A percentile compares a stretch with the other conserved stretches of the same genome.
Conservation (phyloP, 169 alveolate species). For the Toxoplasma gondii region DNA sequence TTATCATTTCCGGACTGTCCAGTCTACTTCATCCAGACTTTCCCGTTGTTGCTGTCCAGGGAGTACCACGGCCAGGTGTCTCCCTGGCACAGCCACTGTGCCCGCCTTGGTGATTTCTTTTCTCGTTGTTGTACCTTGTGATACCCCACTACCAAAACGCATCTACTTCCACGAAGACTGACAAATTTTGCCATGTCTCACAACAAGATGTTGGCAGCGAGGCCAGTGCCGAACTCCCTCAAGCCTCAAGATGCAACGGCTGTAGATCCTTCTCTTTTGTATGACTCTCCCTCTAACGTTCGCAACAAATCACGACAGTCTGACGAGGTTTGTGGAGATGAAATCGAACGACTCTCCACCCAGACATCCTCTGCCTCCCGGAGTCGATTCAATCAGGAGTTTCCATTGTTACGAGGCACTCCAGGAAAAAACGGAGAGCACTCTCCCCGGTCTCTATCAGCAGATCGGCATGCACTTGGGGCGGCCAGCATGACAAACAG, state of each 20-base stretch:
- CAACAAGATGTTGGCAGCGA: background rate
- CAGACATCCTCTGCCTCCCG: background rate
- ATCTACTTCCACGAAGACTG: too few species aligned
- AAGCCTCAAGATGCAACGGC: background rate
- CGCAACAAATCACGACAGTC: background rate
- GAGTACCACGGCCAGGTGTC: too few species aligned
- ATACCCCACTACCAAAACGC: too few species aligned
- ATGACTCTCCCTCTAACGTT: slow-evolving; percentile 35
- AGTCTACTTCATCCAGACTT: too few species aligned
- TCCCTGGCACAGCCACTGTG: too few species aligned
- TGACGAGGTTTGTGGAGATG: background rate
- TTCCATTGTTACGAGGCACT: background rate
- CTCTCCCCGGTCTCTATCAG: slow-evolving; percentile 21
- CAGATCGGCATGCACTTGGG: background rate
- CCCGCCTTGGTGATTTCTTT: too few species aligned
- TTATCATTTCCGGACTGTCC: too few species aligned
- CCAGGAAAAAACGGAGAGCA: background rate
- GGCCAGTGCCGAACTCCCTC: background rate
- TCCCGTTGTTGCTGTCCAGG: too few species aligned
- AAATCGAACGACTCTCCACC: background rate
- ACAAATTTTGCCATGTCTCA: background rate
- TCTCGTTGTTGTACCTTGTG: too few species aligned
- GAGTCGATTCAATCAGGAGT: background rate
- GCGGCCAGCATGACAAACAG: background rate
- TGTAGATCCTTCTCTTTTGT: slow-evolving; percentile 15